Evolutionary conservation across 2,329 filamentous ascomycete genomes (phyloP).

Genomic region (Tolypocladium guangdongense): DNA sequence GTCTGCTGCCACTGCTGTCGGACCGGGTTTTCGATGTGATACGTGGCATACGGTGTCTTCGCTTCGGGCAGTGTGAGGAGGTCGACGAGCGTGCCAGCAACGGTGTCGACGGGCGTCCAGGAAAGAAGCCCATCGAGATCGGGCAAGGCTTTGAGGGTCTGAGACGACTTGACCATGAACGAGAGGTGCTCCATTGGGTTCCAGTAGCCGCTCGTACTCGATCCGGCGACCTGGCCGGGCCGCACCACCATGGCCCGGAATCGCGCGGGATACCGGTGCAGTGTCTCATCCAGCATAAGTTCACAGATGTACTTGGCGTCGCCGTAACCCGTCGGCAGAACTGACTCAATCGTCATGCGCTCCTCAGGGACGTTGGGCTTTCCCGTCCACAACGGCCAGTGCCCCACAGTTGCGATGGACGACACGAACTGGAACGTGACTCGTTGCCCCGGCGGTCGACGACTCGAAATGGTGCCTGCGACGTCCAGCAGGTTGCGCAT

Average conservation of each 20-base stretch:
- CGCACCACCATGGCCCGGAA: slow-evolving; percentile 35
- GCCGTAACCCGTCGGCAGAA: slow-evolving; percentile 34
- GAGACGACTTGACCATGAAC: slow-evolving; percentile 38
- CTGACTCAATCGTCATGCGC: slow-evolving; percentile 23
- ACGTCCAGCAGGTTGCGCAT: slow-evolving; percentile 36
- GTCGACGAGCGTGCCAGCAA: slow-evolving; percentile 6
- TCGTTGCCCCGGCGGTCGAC: not conserved
- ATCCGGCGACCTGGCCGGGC: slow-evolving; percentile 42
- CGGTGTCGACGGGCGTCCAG: slow-evolving; percentile 34
- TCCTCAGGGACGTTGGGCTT: slow-evolving; percentile 29
- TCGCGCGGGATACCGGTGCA: slow-evolving; percentile 26
- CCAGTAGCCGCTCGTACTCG: slow-evolving; percentile 38
- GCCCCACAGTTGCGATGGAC: slow-evolving; percentile 26
- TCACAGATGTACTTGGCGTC: slow-evolving; percentile 43
- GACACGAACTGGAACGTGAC: slow-evolving; percentile 29
- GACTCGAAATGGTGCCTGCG: slow-evolving; percentile 19
- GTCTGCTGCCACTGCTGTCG: slow-evolving; percentile 8
- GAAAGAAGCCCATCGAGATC: slow-evolving; percentile 25
- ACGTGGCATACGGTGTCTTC: slow-evolving; percentile 3
- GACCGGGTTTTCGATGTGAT: slow-evolving; percentile 12
- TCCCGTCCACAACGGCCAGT: slow-evolving; percentile 12
- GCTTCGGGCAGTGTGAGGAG: not conserved
- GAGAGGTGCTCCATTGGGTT: slow-evolving; percentile 39
- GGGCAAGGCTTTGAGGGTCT: slow-evolving; percentile 30
- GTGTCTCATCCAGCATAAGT: slow-evolving; percentile 34